These are phyloP conservation scores for Umbelopsis isabellina DNA, from an alignment of 192 early-diverging fungal species.

Conservation along the genomic window DNA sequence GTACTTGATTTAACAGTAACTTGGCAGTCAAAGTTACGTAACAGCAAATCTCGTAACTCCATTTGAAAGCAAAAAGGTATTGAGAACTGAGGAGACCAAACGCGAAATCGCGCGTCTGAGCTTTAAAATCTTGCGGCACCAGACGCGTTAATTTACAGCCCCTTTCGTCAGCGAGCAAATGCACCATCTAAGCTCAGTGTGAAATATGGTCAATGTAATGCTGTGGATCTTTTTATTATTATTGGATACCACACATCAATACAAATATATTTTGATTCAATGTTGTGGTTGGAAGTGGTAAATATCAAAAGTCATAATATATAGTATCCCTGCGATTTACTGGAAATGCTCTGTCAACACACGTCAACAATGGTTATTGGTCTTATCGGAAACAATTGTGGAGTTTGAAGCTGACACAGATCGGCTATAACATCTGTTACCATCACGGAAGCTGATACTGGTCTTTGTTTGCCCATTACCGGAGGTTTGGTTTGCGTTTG, in stretches of 20 bases:
- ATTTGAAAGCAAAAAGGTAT: not conserved
- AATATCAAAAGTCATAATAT: too few relatives aligned
- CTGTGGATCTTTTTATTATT: too few relatives aligned
- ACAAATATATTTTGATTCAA: too few relatives aligned
- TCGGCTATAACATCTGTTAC: conserved; percentile 17
- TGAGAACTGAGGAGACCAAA: not conserved
- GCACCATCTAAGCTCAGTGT: too few relatives aligned
- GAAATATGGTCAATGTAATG: too few relatives aligned
- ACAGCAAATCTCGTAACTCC: conserved; percentile 2
- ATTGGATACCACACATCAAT: too few relatives aligned
- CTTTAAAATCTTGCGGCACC: not conserved
- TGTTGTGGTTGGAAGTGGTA: too few relatives aligned
- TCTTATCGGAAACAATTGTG: conserved; percentile 17
- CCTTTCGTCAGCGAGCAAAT: too few relatives aligned
- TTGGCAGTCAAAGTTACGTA: conserved; percentile 4
- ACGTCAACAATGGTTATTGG: conserved; percentile 6
- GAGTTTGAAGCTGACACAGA: not conserved
- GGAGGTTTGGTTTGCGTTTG: conserved; percentile 6
- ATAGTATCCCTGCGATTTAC: too few relatives aligned
- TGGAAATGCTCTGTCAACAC: not conserved
- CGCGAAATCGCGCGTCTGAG: conserved; percentile 13
- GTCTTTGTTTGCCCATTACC: conserved; percentile 8
- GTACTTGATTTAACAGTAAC: not conserved
- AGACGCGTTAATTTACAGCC: too few relatives aligned
- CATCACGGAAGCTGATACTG: not conserved